Evolutionary conservation across 768 basidiomycete species (phyloP).

Genomic region (Russula sp.): DNA sequence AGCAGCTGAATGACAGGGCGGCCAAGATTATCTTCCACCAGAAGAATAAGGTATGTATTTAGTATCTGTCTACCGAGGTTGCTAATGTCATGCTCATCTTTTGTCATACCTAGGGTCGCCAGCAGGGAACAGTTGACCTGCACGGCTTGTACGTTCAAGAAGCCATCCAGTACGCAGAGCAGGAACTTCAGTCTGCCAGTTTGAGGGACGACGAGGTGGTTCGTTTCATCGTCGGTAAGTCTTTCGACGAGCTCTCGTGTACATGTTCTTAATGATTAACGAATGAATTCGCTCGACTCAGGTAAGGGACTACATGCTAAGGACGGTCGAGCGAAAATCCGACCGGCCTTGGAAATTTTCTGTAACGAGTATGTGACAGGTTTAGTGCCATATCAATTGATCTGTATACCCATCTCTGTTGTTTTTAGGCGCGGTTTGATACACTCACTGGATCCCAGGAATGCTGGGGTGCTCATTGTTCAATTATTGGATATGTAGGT

Average conservation of each 20-base stretch:
- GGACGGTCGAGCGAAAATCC: background rate
- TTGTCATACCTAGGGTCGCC: background rate
- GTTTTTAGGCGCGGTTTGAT: background rate
- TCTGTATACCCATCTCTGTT: background rate
- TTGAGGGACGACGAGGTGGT: background rate
- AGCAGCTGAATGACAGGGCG: background rate
- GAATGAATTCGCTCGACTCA: background rate
- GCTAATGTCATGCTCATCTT: background rate
- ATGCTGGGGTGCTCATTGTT: slow-evolving; percentile 10
- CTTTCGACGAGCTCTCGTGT: background rate
- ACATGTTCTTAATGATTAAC: background rate
- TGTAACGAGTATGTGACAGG: slow-evolving; percentile 1
- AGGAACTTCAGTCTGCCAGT: background rate
- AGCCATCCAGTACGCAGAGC: slow-evolving; percentile 5
- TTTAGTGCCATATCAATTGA: background rate
- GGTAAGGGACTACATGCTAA: slow-evolving; percentile 7
- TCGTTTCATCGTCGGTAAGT: slow-evolving; percentile 14
- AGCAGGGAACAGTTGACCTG: slow-evolving; percentile 13
- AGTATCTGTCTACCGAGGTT: background rate
- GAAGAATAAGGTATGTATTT: slow-evolving; percentile 17
- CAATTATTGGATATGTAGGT: no score
- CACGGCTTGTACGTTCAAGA: slow-evolving; percentile 10
- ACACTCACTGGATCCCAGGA: background rate
- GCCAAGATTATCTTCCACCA: background rate
- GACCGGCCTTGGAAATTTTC: slow-evolving; percentile 5